Base-by-base conservation (phyloP, 306 rosid genomes). In the Prunus mume region DNA sequence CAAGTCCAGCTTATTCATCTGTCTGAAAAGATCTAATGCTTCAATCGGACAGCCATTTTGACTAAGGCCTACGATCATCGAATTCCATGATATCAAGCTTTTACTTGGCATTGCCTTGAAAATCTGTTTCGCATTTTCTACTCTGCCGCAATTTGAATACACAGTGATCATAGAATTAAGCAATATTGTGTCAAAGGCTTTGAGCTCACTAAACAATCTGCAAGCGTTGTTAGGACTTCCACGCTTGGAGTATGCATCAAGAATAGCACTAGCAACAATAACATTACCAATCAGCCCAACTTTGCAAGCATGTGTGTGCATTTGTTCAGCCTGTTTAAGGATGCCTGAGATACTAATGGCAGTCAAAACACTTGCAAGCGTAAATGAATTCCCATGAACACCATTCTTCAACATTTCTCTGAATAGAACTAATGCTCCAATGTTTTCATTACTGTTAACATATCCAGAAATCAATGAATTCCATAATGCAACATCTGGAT, bases 11-110 rank as follows among this genome's bases (percentile, higher is more conserved):
- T 72, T 71, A 79, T 86, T 85, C 90, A 92, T 90, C 77, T 85
- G 84, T 69, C 77, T 71, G 56, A 90, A 87, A 71, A 87, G 73
- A 84, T 87, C 76, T 27, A 93, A 72, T 3, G 92, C 93, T 74
- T 93, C 96, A 13, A 83, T 22, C 0, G 93, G 90, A 79, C 79
- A 82, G 2, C 88, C 91, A 70, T 90, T 92, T 84, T 92, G 89
- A 50, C 90, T 74, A 19, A 88, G 88, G 67, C 93, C 93, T 12
- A 79, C 93, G 5, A 90, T 67, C 71, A 92, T 86, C 46, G 97
- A 90, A 75, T 93, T 93, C 97, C 97, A 93, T 18, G 97, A 88
- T 86, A 93, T 84, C 62, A 88, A 58, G 46, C 93, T 90, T 81
- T 77, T 93, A 61, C 65, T 68, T 30, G 88, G 76, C 87, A 93